Percentiles rank a stretch among this genome's conserved stretches.
Conservation (phyloP, 169 alveolate species). For the Cryptosporidium sp. region DNA sequence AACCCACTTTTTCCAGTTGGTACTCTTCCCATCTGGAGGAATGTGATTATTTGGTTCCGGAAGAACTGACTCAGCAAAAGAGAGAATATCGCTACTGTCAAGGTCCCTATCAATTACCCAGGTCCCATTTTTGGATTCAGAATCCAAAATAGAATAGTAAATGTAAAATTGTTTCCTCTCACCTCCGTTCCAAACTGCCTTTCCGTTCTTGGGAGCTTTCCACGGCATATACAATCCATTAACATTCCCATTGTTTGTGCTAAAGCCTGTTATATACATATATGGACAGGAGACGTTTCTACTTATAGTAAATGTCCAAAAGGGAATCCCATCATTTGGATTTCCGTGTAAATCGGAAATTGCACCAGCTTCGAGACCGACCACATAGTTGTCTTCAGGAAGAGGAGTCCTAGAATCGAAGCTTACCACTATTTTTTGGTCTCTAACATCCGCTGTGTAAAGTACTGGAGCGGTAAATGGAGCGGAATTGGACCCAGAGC, state of each 20-base stretch:
- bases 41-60: constrained; percentile 72
- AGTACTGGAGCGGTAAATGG: constrained; percentile 13
- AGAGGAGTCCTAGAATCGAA: constrained; percentile 78
- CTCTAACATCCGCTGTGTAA: constrained; percentile 75
- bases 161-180: constrained; percentile 76
- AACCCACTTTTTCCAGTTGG: constrained; percentile 74
- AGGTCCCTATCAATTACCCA: constrained; percentile 81
- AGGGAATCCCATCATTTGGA: constrained; percentile 69
- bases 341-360: constrained; percentile 79
- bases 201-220: constrained; percentile 76
- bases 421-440: constrained; percentile 72
- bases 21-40: constrained; percentile 63
- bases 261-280: constrained; percentile 80
- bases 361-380: constrained; percentile 77
- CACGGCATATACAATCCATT: constrained; percentile 81
- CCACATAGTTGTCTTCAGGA: constrained; percentile 78
- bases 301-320: constrained; percentile 75
- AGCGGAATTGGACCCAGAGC: not conserved
- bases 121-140: constrained; percentile 58
- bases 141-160: constrained; percentile 62
- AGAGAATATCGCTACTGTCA: constrained; percentile 76
- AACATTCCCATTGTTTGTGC: constrained; percentile 78
- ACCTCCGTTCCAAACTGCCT: constrained; percentile 82
- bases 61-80: constrained; percentile 76
- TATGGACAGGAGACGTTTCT: constrained; percentile 80